These are phyloP conservation scores for Diplosphaera chodatii DNA, from an alignment of 139 green algal species.

Conservation along the genomic window DNA sequence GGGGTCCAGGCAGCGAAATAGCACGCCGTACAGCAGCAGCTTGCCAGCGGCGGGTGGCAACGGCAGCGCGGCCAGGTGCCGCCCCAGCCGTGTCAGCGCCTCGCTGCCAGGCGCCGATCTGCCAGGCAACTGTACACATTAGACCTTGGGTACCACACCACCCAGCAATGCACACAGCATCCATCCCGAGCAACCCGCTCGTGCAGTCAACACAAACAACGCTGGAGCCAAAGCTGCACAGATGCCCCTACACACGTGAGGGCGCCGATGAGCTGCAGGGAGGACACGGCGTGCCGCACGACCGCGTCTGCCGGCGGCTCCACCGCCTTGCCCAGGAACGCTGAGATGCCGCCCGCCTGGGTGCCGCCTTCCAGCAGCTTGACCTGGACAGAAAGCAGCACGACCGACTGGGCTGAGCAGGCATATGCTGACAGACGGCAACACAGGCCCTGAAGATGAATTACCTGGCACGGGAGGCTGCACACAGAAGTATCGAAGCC, in stretches of 20 bases:
- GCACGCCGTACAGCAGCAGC: conserved; percentile 72
- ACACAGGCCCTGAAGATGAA: no score
- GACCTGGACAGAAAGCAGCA: no score
- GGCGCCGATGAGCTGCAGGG: conserved; percentile 61
- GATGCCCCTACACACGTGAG: conserved; percentile 19
- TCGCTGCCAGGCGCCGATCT: conserved; percentile 22
- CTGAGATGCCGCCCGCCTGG: conserved; percentile 1
- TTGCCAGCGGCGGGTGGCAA: conserved; percentile 72
- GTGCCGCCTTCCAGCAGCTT: conserved; percentile 45
- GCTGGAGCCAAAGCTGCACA: no score
- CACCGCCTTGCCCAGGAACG: conserved; percentile 53
- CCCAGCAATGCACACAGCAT: no score
- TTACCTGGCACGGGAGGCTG: no score
- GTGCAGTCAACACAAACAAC: no score
- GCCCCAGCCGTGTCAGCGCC: conserved; percentile 67
- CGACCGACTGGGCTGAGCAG: no score
- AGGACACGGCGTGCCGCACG: conserved; percentile 32
- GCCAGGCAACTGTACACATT: no score
- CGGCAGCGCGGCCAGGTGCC: conserved; percentile 75
- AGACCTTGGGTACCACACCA: no score
- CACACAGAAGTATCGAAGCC: no score
- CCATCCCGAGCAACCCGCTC: no score
- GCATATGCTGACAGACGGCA: no score
- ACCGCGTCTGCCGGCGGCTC: conserved; percentile 47
- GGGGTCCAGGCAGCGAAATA: conserved; percentile 73